These are phyloP conservation scores for Arthonia radiata DNA, from an alignment of 495 filamentous ascomycete species.

Conservation along the genomic window DNA sequence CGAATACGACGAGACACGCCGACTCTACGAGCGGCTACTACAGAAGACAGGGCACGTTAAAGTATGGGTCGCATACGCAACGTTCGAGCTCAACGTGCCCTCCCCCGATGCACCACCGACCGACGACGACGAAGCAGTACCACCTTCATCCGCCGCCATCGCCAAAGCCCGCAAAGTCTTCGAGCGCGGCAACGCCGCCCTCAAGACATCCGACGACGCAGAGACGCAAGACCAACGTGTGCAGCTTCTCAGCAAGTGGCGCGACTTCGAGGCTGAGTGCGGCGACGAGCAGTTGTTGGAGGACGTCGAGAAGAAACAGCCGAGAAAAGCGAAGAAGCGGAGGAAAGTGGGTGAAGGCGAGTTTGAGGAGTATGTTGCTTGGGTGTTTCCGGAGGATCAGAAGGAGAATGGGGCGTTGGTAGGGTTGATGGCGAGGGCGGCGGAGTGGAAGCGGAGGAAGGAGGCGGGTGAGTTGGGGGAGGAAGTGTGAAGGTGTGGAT, in stretches of 20 bases:
- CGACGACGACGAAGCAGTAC: slow-evolving; percentile 35
- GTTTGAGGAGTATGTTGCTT: not conserved
- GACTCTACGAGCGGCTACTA: slow-evolving; percentile 77
- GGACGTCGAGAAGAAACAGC: slow-evolving; percentile 79
- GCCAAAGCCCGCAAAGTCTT: slow-evolving; percentile 60
- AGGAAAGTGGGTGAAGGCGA: slow-evolving; percentile 1
- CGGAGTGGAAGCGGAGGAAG: no score
- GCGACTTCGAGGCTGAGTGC: slow-evolving; percentile 66
- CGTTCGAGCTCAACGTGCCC: slow-evolving; percentile 79
- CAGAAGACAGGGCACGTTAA: slow-evolving; percentile 92
- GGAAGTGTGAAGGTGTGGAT: no score
- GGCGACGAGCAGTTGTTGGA: slow-evolving; percentile 56
- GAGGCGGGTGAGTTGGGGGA: no score
- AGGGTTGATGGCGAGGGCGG: no score
- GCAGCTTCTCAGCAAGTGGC: slow-evolving; percentile 73
- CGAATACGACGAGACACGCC: slow-evolving; percentile 57
- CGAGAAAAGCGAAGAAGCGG: slow-evolving; percentile 18
- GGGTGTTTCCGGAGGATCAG: no score
- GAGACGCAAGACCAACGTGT: slow-evolving; percentile 40
- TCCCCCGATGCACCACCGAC: slow-evolving; percentile 38
- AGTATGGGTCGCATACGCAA: slow-evolving; percentile 93
- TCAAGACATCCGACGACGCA: slow-evolving; percentile 83
- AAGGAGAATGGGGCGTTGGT: no score
- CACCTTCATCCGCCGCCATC: slow-evolving; percentile 66
- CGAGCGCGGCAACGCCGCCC: slow-evolving; percentile 58